Base-by-base conservation (phyloP, 1,139 yeast species). In the Candida sanyaensis region DNA sequence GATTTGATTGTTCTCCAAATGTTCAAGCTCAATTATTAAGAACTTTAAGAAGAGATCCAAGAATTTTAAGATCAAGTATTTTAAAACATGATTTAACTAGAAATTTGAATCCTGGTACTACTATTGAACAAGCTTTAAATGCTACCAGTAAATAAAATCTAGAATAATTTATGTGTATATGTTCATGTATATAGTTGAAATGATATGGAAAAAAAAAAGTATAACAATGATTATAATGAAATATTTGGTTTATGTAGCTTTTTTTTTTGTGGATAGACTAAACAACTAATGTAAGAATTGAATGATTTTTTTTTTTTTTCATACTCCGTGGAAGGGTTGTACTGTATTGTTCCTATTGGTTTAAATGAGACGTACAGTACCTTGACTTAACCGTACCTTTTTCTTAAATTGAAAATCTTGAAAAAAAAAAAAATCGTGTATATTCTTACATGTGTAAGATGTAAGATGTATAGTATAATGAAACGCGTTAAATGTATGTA, bases 11-110 rank as follows among this genome's bases (percentile, higher is more conserved):
- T 2, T 86, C 95, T 46, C 79, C 92, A 11, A 84, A 86, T 44
- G 97, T 89, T 8, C 98, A 92, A 66, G 80, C 86, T 44, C 96
- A 91, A 69, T 83, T 93, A 49, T 70, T 85, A 55, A 80, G 96
- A 69, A 84, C 96, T 4, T 71, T 92, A 57, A 82, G 87, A 61
- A 81, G 82, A 55, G 99, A 92, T 68, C 97, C 98, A 28, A 86
- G 98, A 71, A 85, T 92, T 55, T 81, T 92, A 52, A 80, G 97
- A 64, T 83, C 95, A 28, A 81, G 84, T 51, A 77, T 92, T 38
- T 77, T 86, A 48, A 88, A 83, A 63, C 84, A 86, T 46, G 83
- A 88, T 53, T 84, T 85, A 54, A 70, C 69, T 33, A 74, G 73
- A 60, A 69, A 69, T 37, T 71, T 84, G 53, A 81, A 80, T 55